These are phyloP conservation scores for Tulasnella sp. DNA, from an alignment of 768 basidiomycete genomes.

Conservation along the genomic window DNA sequence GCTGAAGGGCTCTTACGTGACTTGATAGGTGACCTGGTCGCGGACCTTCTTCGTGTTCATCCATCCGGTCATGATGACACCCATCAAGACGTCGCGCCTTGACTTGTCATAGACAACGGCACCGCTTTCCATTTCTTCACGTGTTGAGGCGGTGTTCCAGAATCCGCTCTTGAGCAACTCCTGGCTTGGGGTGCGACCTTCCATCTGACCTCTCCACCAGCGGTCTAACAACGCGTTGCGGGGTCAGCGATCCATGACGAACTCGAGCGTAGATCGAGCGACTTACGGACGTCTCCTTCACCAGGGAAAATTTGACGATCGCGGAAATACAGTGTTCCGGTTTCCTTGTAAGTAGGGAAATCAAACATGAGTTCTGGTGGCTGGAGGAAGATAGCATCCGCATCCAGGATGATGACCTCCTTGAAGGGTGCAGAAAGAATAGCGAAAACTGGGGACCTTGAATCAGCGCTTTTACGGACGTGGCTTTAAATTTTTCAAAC, in stretches of 20 bases:
- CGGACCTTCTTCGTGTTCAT: neutral
- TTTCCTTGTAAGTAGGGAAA: neutral
- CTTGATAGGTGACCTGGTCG: conserved; percentile 9
- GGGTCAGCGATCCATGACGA: neutral
- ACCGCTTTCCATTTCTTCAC: conserved; percentile 3
- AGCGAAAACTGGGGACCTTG: neutral
- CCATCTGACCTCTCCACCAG: neutral
- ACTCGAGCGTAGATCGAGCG: neutral
- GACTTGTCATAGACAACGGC: neutral
- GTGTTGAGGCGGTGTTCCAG: neutral
- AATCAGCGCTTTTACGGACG: neutral
- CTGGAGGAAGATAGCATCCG: neutral
- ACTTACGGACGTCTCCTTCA: conserved; percentile 1
- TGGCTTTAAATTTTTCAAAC: neutral
- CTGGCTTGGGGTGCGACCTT: neutral
- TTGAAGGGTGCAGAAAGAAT: neutral
- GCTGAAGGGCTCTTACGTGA: neutral
- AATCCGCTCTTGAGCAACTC: neutral
- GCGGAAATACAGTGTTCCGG: conserved; percentile 1
- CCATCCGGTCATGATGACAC: conserved; percentile 6
- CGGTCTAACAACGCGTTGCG: neutral
- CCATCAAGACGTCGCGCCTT: neutral
- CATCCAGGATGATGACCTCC: neutral
- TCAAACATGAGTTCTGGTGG: neutral
- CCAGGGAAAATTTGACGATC: neutral